Base-by-base conservation (phyloP, 1,284 basidiomycete species). In the Peniophora sp. region DNA sequence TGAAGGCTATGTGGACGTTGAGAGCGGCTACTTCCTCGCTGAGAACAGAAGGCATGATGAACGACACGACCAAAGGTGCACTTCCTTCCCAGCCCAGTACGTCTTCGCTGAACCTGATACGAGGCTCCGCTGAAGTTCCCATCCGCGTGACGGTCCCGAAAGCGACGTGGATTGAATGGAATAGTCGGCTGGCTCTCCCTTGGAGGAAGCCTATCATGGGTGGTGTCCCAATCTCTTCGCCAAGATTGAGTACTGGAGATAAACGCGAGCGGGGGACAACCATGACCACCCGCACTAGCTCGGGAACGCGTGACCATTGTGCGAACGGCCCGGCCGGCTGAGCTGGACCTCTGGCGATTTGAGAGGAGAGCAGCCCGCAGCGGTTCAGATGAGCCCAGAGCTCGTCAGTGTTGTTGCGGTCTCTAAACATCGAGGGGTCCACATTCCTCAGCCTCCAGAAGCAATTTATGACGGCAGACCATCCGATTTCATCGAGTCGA, bases 61-160 rank as follows among this genome's bases (percentile, higher is more conserved):
- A 73, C 3, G 67, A 67, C 16, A 61, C 63, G 10, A 71, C 57
- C 19, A 70, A 56, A 6, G 67, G 57, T 2, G 63, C 59, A 2
- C 53, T 52, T 20, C 70, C 69, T 11, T 58, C 45, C 56, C 58
- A 58, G 8, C 68, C 65, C 11, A 60, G 48, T 0, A 55, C 52
- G 54, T 72, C 70, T 39, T 68, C 67, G 24, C 67, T 56, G 53
- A 72, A 65, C 0, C 57, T 3, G 5, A 65, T 57, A 20, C 54
- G 48, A 1, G 64, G 65, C 17, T 52, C 47, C 5, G 39, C 36
- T 44, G 53, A 55, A 9, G 63, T 61, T 3, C 66, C 68, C 22
- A 51, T 58, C 1, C 54, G 23, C 35, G 61, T 56, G 2, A 62
- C 57, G 1, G 48, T 52, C 8, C 69, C 69, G 48, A 65, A 70